Conservation (phyloP, 176 grass and related monocot genomes). For the Elymus sibiricus region DNA sequence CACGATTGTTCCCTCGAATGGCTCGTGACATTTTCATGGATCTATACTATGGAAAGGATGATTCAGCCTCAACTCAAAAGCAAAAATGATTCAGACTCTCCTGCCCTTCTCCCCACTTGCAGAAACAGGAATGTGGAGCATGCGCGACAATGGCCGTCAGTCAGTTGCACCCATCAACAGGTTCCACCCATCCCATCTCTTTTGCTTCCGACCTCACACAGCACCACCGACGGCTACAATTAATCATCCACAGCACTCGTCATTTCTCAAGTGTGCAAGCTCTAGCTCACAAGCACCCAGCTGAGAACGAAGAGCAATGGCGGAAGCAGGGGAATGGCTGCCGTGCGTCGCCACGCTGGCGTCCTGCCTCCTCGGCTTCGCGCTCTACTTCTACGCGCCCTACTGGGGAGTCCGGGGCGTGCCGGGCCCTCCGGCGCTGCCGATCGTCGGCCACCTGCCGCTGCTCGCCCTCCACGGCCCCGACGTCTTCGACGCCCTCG, state of each 20-base stretch:
- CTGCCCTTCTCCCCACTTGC: neutral
- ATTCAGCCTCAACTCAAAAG: no score
- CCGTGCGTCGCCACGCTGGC: slow-evolving; percentile 2
- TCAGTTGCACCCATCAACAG: slow-evolving; percentile 8
- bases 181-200: slow-evolving; percentile 10
- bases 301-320: neutral
- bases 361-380: slow-evolving; percentile 24
- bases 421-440: slow-evolving; percentile 44
- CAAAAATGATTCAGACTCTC: neutral
- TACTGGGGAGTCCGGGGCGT: slow-evolving; percentile 52
- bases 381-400: slow-evolving; percentile 69
- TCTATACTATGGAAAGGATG: neutral
- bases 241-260: neutral
- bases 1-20: neutral
- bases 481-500: slow-evolving; percentile 56
- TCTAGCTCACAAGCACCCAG: neutral
- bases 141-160: slow-evolving; percentile 9
- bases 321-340: slow-evolving; percentile 5
- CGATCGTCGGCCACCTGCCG: slow-evolving; percentile 60
- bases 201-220: neutral
- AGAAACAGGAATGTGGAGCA: neutral
- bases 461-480: slow-evolving; percentile 65
- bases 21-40: neutral
- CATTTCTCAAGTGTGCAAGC: neutral
- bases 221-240: slow-evolving; percentile 7